Evolutionary conservation across 2,329 filamentous ascomycete species (phyloP).

Genomic region (Phyllosticta paracitricarpa): DNA sequence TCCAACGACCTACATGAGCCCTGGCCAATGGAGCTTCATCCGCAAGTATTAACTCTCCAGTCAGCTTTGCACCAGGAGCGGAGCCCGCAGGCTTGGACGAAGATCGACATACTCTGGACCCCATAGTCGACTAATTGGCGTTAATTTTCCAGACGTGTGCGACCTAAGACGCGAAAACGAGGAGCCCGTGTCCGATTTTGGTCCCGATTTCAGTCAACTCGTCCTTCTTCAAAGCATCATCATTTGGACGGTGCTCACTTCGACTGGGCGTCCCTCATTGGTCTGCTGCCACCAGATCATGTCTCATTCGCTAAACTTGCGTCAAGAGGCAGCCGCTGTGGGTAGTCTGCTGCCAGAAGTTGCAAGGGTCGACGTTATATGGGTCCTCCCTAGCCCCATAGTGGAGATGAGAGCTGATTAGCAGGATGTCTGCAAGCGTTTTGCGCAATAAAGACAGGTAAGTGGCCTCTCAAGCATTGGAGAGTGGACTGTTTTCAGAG

Average conservation of each 20-base stretch:
- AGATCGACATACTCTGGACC: neutral
- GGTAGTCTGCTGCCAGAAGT: neutral
- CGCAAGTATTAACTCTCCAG: neutral
- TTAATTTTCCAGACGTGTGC: neutral
- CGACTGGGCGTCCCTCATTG: neutral
- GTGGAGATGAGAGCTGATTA: neutral
- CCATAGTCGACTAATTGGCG: neutral
- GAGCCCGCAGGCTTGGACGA: neutral
- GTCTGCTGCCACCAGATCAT: neutral
- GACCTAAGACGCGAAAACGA: neutral
- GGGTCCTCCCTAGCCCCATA: neutral
- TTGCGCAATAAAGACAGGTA: neutral
- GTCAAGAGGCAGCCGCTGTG: neutral
- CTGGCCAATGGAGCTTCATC: neutral
- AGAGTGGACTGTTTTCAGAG: neutral
- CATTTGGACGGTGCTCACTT: neutral
- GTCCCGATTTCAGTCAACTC: neutral
- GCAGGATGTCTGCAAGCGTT: neutral
- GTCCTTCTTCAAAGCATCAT: neutral
- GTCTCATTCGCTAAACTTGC: neutral
- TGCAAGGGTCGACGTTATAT: neutral
- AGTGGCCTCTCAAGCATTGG: neutral
- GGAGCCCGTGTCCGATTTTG: neutral
- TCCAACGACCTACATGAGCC: neutral
- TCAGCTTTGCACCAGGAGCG: neutral